Conservation (phyloP, 371 early-diverging fungal genomes). For the Batrachochytrium dendrobatidis region DNA sequence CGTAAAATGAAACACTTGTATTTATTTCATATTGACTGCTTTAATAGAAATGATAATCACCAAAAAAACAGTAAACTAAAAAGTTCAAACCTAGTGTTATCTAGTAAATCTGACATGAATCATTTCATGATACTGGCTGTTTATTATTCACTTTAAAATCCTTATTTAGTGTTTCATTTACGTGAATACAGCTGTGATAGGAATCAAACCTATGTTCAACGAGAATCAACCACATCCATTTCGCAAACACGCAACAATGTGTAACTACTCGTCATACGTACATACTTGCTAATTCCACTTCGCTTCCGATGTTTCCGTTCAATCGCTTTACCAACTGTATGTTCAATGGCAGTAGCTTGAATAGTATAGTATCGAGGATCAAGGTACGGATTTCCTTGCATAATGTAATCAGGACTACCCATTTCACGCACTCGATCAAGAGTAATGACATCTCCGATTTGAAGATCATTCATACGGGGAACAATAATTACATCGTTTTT, state of each 20-base stretch:
- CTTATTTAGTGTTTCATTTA: too few species aligned
- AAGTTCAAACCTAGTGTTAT: too few species aligned
- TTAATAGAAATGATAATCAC: too few species aligned
- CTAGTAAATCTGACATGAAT: too few species aligned
- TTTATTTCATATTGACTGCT: too few species aligned
- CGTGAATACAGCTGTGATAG: too few species aligned
- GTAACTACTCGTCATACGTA: slow-evolving; percentile 60
- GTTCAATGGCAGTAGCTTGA: slow-evolving; percentile 84
- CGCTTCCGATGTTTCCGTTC: slow-evolving; percentile 86
- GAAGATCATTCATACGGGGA: slow-evolving; percentile 57
- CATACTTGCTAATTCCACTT: slow-evolving; percentile 67
- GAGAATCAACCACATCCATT: slow-evolving; percentile 50
- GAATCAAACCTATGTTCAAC: too few species aligned
- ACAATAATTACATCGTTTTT: slow-evolving; percentile 82
- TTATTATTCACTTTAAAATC: too few species aligned
- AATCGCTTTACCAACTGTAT: slow-evolving; percentile 68
- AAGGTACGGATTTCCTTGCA: slow-evolving; percentile 82
- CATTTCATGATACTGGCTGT: too few species aligned
- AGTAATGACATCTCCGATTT: slow-evolving; percentile 79
- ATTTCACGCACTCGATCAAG: slow-evolving; percentile 85
- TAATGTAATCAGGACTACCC: slow-evolving; percentile 74
- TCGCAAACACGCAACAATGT: slow-evolving; percentile 72
- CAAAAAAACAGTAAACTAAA: too few species aligned
- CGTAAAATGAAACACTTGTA: too few species aligned
- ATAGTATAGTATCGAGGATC: slow-evolving; percentile 61